These are phyloP conservation scores for Sporothrix humicola DNA, from an alignment of 2,329 filamentous ascomycete species.

Conservation along the genomic window DNA sequence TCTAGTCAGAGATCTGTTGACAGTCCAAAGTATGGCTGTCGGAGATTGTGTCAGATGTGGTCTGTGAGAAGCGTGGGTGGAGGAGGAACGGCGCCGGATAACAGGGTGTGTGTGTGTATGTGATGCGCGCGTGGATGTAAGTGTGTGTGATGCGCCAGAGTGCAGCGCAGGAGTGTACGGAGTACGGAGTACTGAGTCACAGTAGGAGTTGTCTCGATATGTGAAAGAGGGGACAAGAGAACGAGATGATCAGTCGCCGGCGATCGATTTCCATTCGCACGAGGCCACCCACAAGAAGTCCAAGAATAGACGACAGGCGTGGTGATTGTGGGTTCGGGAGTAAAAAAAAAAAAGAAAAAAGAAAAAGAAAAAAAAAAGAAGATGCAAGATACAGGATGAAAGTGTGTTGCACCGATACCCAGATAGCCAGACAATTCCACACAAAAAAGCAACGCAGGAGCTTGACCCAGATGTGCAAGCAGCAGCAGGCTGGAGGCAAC, in stretches of 20 bases:
- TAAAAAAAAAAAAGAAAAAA: not conserved
- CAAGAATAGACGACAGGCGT: conserved; percentile 14
- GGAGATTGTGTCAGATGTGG: conserved; percentile 18
- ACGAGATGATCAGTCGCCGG: conserved; percentile 26
- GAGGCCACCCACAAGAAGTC: conserved; percentile 14
- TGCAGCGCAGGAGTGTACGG: not conserved
- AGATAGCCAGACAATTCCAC: not conserved
- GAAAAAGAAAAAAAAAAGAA: not conserved
- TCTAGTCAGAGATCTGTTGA: not conserved
- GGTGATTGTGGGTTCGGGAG: not conserved
- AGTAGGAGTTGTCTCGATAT: not conserved
- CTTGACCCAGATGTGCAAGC: not conserved
- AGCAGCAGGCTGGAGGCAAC: not conserved
- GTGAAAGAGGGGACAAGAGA: not conserved
- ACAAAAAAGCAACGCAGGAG: not conserved
- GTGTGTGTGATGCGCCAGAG: not conserved
- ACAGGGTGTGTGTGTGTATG: conserved; percentile 1
- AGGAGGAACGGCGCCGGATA: not conserved
- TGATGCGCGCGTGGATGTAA: not conserved
- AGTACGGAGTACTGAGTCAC: too few species aligned
- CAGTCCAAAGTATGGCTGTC: not conserved
- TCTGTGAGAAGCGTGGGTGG: not conserved
- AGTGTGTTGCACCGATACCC: not conserved
- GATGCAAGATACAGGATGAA: conserved; percentile 12
- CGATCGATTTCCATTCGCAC: conserved; percentile 32